Conservation (phyloP, 2,329 filamentous ascomycete species). For the Beauveria pseudobassiana region DNA sequence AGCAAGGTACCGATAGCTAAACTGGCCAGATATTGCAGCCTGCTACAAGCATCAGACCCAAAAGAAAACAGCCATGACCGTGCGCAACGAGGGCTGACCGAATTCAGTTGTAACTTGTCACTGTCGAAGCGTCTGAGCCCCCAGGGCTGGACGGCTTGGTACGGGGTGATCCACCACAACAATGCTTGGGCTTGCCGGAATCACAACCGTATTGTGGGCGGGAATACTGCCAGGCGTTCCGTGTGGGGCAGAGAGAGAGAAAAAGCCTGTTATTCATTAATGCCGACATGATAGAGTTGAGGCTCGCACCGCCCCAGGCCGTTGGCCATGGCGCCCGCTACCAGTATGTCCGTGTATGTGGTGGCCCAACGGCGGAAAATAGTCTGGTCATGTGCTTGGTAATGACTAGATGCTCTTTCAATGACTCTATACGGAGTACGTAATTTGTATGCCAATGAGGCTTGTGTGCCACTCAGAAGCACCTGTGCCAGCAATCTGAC, state of each 20-base stretch:
- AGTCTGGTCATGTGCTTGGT: neutral
- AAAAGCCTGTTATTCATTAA: neutral
- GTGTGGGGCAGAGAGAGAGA: slow-evolving; percentile 5
- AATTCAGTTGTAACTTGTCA: slow-evolving; percentile 1
- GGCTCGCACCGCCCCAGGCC: slow-evolving; percentile 2
- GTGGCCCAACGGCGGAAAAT: neutral
- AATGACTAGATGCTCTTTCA: neutral
- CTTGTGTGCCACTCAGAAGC: neutral
- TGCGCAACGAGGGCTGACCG: slow-evolving; percentile 7
- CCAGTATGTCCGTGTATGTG: neutral
- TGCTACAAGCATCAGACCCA: slow-evolving; percentile 2
- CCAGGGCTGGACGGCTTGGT: slow-evolving; percentile 5
- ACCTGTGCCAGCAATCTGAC: neutral
- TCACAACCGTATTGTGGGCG: slow-evolving; percentile 7
- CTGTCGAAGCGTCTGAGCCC: slow-evolving; percentile 1
- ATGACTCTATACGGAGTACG: neutral
- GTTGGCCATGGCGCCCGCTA: neutral
- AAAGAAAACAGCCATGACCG: slow-evolving; percentile 4
- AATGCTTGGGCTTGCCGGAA: neutral
- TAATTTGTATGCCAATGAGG: neutral
- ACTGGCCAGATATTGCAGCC: slow-evolving; percentile 7
- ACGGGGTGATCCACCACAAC: neutral
- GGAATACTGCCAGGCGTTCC: slow-evolving; percentile 10
- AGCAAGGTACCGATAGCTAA: neutral
- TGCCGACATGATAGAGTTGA: slow-evolving; percentile 7